Conservation (phyloP, 139 green algal genomes). For the Axilococcus clingmanii region DNA sequence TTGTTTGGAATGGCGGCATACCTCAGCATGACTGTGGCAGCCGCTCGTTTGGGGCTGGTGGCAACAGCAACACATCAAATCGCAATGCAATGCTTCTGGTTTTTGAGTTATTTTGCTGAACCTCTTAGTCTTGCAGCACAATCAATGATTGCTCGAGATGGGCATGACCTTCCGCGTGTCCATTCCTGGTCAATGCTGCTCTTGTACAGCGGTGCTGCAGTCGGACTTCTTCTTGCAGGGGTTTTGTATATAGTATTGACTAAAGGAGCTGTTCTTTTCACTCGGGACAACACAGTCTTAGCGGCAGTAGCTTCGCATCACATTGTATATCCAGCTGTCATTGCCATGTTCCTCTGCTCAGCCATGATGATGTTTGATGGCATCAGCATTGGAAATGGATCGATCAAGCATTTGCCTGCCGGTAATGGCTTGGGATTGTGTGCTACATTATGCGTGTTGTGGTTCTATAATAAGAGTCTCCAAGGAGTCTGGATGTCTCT, state of each 20-base stretch:
- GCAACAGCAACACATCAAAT: slow-evolving; percentile 49
- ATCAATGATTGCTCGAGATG: slow-evolving; percentile 45
- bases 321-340: slow-evolving; percentile 14
- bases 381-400: slow-evolving; percentile 33
- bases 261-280: slow-evolving; percentile 27
- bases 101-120: slow-evolving; percentile 53
- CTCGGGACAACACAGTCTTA: slow-evolving; percentile 24
- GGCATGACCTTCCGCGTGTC: not conserved
- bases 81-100: slow-evolving; percentile 55
- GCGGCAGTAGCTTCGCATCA: slow-evolving; percentile 7
- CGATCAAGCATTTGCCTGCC: slow-evolving; percentile 33
- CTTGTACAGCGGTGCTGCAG: slow-evolving; percentile 9
- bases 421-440: slow-evolving; percentile 23
- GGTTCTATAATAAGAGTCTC: not conserved
- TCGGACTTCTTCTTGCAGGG: slow-evolving; percentile 24
- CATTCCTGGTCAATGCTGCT: slow-evolving; percentile 20
- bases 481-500: slow-evolving; percentile 29
- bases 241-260: slow-evolving; percentile 14
- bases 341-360: slow-evolving; percentile 23
- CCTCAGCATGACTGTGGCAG: slow-evolving; percentile 30
- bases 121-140: slow-evolving; percentile 52
- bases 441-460: slow-evolving; percentile 8
- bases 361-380: slow-evolving; percentile 51
- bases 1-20: slow-evolving; percentile 36
- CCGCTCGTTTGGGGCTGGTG: slow-evolving; percentile 33